Base-by-base conservation (phyloP, 176 grass and related monocot species). In the Ampelocalamus luodianensis region DNA sequence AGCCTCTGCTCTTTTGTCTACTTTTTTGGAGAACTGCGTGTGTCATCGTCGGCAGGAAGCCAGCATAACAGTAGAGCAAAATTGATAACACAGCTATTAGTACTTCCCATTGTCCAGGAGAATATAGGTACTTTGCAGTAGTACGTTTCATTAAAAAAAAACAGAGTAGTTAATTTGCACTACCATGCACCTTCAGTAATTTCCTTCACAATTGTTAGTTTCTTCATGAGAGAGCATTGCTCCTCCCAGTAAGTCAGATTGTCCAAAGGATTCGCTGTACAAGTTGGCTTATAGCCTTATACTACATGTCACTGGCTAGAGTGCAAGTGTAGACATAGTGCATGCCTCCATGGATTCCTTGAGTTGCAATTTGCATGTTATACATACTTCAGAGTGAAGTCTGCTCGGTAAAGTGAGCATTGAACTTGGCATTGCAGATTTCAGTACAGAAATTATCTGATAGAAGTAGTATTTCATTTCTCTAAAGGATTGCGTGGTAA, bases 401-500 rank as follows among this genome's bases (percentile, higher is more conserved):
- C 51, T 5, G n/a, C 79, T 59, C 54, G 11, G 16, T 32, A 45
- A 72, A 59, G 12, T 45, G 16, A 32, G 39, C 15, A n/a, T 15
- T 62, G 27, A 9, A 65, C 29, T 20, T 51, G 44, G 18, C 29
- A 42, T 37, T 27, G 69, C 56, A 74, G 58, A 26, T 51, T 74
- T 74, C 71, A 65, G 81, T 12, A 64, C 8, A 39, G 5, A 71
- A 43, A 26, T 70, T 44, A 32, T 48, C 54, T 72, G 15, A 51
- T 4, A 51, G 5, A 17, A 71, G 66, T 14, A 71, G 66, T 14
- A 82, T 3, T 86, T 59, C 73, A 87, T 73, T 78, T 58, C 29
- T 79, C 58, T 13, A 15, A 50, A 80, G n/a, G 48, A 79, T 79
- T 79, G 79, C 16, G 39, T 78, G 23, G 29, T 78, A 90, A 69